A percentile compares a stretch with the other conserved stretches of the same genome.
Evolutionary conservation across 805 yeast species (phyloP).

Genomic region (Saccharomycopsis sp.): DNA sequence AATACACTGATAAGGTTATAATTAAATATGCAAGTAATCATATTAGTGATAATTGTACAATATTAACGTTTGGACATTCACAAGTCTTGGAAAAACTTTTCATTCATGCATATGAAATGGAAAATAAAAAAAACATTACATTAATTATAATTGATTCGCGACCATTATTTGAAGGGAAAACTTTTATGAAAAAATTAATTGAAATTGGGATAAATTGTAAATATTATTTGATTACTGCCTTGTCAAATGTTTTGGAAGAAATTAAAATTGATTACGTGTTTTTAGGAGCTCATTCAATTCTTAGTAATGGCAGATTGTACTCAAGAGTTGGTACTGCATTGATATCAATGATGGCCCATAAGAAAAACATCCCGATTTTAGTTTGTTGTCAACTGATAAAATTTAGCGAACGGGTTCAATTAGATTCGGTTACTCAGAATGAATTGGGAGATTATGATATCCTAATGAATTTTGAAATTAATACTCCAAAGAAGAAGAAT

Average conservation of each 20-base stretch:
- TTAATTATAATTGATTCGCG: slow-evolving; percentile 88
- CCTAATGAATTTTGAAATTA: slow-evolving; percentile 44
- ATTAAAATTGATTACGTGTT: slow-evolving; percentile 72
- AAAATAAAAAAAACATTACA: slow-evolving; percentile 58
- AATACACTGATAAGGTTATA: slow-evolving; percentile 75
- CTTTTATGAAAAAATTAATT: slow-evolving; percentile 58
- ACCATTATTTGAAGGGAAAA: slow-evolving; percentile 90
- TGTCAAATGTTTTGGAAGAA: slow-evolving; percentile 74
- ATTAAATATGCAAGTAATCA: slow-evolving; percentile 73
- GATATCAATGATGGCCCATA: slow-evolving; percentile 84
- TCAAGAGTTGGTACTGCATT: slow-evolving; percentile 94
- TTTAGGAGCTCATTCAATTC: slow-evolving; percentile 94
- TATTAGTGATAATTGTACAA: slow-evolving; percentile 66
- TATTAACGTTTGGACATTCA: slow-evolving; percentile 84
- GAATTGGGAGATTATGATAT: slow-evolving; percentile 82
- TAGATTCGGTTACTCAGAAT: slow-evolving; percentile 91
- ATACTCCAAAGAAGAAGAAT: slow-evolving; percentile 49
- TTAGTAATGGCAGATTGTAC: slow-evolving; percentile 87
- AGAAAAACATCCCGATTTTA: slow-evolving; percentile 85
- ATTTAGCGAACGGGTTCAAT: slow-evolving; percentile 90
- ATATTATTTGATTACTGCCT: slow-evolving; percentile 72
- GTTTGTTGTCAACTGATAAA: slow-evolving; percentile 94
- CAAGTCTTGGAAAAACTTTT: slow-evolving; percentile 74
- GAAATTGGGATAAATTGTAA: slow-evolving; percentile 54
- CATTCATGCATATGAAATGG: slow-evolving; percentile 53